A percentile compares a stretch with the other conserved stretches of the same genome.
phyloP scores from a whole-genome alignment of 306 rosid species.

The Cicer chorassanicum region DNA sequence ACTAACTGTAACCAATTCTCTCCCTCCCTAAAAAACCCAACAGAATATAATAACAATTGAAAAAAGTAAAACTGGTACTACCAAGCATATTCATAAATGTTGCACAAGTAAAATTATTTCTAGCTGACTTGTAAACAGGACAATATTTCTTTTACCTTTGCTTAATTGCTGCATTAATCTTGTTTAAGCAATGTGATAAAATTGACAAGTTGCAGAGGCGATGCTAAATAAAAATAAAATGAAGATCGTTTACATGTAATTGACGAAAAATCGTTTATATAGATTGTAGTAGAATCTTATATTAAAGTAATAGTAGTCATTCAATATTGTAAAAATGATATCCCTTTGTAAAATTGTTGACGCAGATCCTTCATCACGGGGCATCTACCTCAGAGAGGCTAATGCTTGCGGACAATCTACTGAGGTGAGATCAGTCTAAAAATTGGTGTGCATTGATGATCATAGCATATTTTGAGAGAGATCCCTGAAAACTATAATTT shows the following conservation, averaged over 20 bases:
- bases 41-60: background rate
- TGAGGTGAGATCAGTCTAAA: slow-evolving; percentile 68
- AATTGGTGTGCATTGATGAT: slow-evolving; percentile 40
- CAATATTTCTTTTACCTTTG: slow-evolving; percentile 28
- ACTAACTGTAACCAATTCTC: background rate
- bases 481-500: slow-evolving; percentile 32
- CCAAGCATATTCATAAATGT: slow-evolving; percentile 11
- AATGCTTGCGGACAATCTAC: slow-evolving; percentile 70
- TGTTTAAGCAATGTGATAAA: slow-evolving; percentile 13
- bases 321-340: slow-evolving; percentile 25
- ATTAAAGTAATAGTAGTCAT: slow-evolving; percentile 9
- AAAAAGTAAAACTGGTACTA: background rate
- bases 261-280: slow-evolving; percentile 19
- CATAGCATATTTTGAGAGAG: slow-evolving; percentile 17
- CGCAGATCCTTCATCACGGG: slow-evolving; percentile 77
- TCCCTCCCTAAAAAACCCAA: background rate
- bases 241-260: slow-evolving; percentile 14
- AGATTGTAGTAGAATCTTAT: slow-evolving; percentile 11
- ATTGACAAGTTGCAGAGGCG: background rate
- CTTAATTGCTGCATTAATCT: slow-evolving; percentile 10
- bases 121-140: slow-evolving; percentile 31
- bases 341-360: slow-evolving; percentile 45
- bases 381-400: slow-evolving; percentile 92
- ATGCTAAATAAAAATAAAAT: slow-evolving; percentile 6
- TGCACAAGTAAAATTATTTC: slow-evolving; percentile 2